Conservation (phyloP, 306 rosid genomes). For the Astragalus glycyphyllos region DNA sequence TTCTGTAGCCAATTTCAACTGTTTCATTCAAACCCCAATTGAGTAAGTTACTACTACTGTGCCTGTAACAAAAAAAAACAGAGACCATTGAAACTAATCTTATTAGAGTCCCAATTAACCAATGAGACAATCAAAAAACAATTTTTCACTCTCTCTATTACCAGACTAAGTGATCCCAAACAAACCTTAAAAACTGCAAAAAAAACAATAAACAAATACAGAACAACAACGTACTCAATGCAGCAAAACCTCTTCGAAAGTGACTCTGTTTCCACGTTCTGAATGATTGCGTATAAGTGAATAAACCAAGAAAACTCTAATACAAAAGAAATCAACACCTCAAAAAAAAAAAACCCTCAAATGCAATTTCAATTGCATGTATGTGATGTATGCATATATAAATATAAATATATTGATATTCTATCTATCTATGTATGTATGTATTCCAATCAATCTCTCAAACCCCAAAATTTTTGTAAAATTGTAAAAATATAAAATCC, state of each 20-base stretch:
- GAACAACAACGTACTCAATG: conserved; percentile 51
- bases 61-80: conserved; percentile 50
- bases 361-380: conserved; percentile 49
- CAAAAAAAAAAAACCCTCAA: conserved; percentile 19
- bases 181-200: conserved; percentile 38
- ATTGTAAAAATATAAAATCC: conserved; percentile 42
- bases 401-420: too few relatives aligned
- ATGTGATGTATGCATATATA: conserved; percentile 8
- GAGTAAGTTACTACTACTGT: conserved; percentile 28
- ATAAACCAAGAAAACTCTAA: conserved; percentile 48
- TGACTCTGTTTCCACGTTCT: conserved; percentile 43
- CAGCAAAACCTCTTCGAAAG: conserved; percentile 30
- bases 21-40: conserved; percentile 63
- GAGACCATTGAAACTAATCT: conserved; percentile 46
- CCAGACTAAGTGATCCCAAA: conserved; percentile 36
- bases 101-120: conserved; percentile 31
- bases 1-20: conserved; percentile 54
- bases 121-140: conserved; percentile 39
- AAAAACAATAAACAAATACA: conserved; percentile 33
- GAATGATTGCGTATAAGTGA: conserved; percentile 46
- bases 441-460: conserved; percentile 29
- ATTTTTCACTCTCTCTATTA: conserved; percentile 30
- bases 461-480: conserved; percentile 37
- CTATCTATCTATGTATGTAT: too few relatives aligned
- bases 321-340: conserved; percentile 3